Conservation (phyloP, 345 rosid species). For the Eucalyptus tenuipes region DNA sequence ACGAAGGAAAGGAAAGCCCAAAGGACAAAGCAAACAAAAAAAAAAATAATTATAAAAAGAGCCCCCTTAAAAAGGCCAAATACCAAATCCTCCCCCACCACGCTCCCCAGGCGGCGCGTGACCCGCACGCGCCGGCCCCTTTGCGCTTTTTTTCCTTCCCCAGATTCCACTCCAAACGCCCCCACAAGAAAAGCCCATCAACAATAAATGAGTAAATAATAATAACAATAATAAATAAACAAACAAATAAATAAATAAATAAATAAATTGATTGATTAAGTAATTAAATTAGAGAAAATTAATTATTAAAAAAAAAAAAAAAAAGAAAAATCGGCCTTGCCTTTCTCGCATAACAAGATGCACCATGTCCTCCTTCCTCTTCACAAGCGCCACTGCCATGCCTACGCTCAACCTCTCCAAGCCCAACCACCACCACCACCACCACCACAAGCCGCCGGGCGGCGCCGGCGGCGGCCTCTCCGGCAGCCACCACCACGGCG, state of each 20-base stretch:
- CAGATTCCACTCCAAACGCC: background rate
- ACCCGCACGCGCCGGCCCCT: background rate
- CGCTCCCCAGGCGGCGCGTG: background rate
- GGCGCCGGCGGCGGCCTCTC: background rate
- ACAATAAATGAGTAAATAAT: background rate
- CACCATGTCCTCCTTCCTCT: background rate
- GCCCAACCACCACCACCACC: conserved; percentile 9
- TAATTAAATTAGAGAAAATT: background rate
- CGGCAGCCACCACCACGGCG: background rate
- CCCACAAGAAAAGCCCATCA: background rate
- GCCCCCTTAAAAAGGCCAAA: background rate
- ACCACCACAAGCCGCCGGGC: background rate
- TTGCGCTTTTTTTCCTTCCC: background rate
- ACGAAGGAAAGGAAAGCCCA: background rate
- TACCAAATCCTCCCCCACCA: background rate
- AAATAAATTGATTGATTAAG: background rate
- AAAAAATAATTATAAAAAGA: too few relatives aligned
- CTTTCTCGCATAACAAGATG: background rate
- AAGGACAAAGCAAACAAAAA: background rate
- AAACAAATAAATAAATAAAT: background rate
- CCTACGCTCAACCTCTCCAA: background rate
- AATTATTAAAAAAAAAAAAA: background rate
- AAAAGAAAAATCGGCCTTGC: background rate
- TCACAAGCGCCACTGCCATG: background rate
- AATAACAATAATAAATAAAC: background rate